These are phyloP conservation scores for Metarhizium sp. DNA, from an alignment of 2,329 filamentous ascomycete genomes.

Conservation along the genomic window DNA sequence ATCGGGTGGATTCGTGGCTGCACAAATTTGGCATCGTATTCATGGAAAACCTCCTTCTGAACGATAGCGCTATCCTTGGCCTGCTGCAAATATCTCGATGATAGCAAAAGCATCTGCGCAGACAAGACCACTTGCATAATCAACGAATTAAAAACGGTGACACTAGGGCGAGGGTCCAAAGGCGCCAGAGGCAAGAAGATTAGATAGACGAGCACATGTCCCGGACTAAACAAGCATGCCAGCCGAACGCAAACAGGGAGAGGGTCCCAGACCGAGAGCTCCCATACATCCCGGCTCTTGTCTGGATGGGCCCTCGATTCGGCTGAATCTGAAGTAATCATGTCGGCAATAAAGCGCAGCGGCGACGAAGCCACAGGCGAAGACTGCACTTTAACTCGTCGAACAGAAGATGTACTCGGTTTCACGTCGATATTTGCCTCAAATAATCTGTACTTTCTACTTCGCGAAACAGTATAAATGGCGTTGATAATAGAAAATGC, in stretches of 20 bases:
- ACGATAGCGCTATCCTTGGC: constrained; percentile 76
- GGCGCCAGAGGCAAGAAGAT: constrained; percentile 72
- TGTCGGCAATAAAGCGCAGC: constrained; percentile 59
- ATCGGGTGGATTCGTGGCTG: constrained; percentile 78
- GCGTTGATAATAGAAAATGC: constrained; percentile 65
- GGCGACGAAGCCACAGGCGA: constrained; percentile 72
- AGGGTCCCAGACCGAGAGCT: constrained; percentile 88
- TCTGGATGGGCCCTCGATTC: constrained; percentile 78
- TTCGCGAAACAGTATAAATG: constrained; percentile 70
- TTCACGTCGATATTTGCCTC: constrained; percentile 70
- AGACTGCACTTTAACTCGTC: constrained; percentile 80
- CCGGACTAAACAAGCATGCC: constrained; percentile 86
- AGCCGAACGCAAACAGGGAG: constrained; percentile 72
- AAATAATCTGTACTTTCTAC: constrained; percentile 83
- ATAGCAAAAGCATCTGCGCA: constrained; percentile 64
- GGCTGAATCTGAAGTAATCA: constrained; percentile 61
- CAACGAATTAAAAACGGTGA: constrained; percentile 78
- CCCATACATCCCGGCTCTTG: constrained; percentile 82
- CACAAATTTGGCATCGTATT: constrained; percentile 95
- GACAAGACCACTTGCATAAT: constrained; percentile 67
- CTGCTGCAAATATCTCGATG: constrained; percentile 70
- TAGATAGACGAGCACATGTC: constrained; percentile 85
- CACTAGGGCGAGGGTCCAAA: constrained; percentile 71
- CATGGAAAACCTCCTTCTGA: constrained; percentile 84
- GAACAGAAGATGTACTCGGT: constrained; percentile 75